A percentile compares a stretch with the other conserved stretches of the same genome.
Evolutionary conservation across 345 rosid genomes (phyloP).

Genomic region (Citrus maxima): DNA sequence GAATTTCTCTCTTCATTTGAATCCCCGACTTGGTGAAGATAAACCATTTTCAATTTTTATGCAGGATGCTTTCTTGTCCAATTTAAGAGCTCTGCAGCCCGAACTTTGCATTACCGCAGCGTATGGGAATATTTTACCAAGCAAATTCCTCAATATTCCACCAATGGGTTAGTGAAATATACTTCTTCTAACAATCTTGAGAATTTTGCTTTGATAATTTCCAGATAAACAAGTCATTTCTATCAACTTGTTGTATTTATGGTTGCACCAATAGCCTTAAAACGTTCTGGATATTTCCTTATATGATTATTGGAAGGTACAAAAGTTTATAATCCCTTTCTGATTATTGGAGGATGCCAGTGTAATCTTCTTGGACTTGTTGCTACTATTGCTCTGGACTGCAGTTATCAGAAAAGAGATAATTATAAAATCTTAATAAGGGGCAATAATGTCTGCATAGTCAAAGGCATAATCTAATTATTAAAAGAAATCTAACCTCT

Average conservation of each 20-base stretch:
- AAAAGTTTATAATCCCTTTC: background rate
- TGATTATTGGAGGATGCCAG: background rate
- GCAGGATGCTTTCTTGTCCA: conserved; percentile 69
- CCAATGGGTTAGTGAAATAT: conserved; percentile 55
- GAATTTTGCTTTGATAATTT: conserved; percentile 7
- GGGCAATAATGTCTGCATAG: background rate
- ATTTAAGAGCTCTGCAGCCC: conserved; percentile 73
- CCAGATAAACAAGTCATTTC: background rate
- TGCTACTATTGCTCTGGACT: background rate
- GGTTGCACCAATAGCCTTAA: background rate
- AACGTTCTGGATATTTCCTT: too few relatives aligned
- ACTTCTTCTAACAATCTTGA: background rate
- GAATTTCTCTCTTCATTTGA: background rate
- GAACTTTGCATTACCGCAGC: conserved; percentile 95
- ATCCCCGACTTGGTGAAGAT: background rate
- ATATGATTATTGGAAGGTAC: background rate
- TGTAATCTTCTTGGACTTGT: background rate
- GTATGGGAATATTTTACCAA: conserved; percentile 89
- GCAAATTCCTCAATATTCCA: conserved; percentile 80
- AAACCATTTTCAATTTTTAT: conserved; percentile 4
- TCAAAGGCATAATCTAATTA: background rate
- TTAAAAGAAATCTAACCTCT: background rate
- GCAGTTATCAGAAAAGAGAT: background rate
- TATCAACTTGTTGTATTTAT: background rate
- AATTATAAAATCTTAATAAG: background rate